Base-by-base conservation (phyloP, 208 protist species). In the Jaenimonas drosophilae region DNA sequence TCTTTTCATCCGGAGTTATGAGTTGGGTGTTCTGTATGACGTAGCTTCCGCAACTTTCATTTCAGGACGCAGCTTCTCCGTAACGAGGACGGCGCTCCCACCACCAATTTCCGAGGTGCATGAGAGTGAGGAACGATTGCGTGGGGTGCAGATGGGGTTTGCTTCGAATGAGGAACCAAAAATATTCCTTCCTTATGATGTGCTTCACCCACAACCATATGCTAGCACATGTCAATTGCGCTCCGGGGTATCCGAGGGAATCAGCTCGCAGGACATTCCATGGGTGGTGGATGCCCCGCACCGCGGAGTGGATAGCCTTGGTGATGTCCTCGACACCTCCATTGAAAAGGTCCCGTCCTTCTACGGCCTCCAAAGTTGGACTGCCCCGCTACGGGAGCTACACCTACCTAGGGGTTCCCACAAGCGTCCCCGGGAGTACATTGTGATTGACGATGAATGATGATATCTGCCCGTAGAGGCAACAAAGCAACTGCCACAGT, bases 11-110 rank as follows among this genome's bases (percentile, higher is more conserved):
- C 59, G 71, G 5, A 87, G 73, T 3, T 95, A 92, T 64, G 83
- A 95, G 53, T 32, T 92, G 4, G 88, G 88, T n/a, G 83, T 95
- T 5, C 37, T 95, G 14, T 88, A 88, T 51, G 64, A 75, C 39
- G 40, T 51, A 3, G 43, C 44, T 12, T 80, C 68, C 2, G 63
- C 39, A 24, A 40, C 74, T 26, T 0, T 34, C 12, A n/a, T 31
- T 25, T 4, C 4, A 11, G 30, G 56, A 16, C 19, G 21, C 19
- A 37, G 19, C 31, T 42, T 42, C 37, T 24, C 49, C 54, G 19
- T n/a, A n/a, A n/a, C n/a, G n/a, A n/a, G n/a, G n/a, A n/a, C n/a
- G n/a, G n/a, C n/a, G n/a, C n/a, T n/a, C n/a, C n/a, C n/a, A n/a
- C n/a, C n/a, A n/a, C n/a, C n/a, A n/a, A n/a, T n/a, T n/a, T n/a